phyloP scores from a whole-genome alignment of 2,329 filamentous ascomycete species.

The Endoconidiophora polonica region DNA sequence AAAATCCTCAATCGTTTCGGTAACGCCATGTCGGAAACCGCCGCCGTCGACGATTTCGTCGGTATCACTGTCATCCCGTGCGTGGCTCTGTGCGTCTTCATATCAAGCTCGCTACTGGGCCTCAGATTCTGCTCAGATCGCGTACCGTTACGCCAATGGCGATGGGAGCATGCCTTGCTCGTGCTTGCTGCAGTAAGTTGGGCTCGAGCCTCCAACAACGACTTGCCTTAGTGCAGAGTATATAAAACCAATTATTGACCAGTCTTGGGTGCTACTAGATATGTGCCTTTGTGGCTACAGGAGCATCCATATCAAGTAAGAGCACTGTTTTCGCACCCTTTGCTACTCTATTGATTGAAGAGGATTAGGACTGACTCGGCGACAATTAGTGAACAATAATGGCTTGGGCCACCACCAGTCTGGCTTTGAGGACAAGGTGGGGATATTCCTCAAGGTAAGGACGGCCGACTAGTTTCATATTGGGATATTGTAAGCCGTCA shows the following conservation, averaged over 20 bases:
- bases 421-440: background rate
- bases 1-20: background rate
- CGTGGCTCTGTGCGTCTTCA: slow-evolving; percentile 12
- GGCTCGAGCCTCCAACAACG: background rate
- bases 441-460: slow-evolving; percentile 10
- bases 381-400: slow-evolving; percentile 7
- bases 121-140: slow-evolving; percentile 22
- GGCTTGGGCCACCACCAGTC: slow-evolving; percentile 4
- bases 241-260: background rate
- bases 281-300: slow-evolving; percentile 11
- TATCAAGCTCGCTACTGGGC: slow-evolving; percentile 19
- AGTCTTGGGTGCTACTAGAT: background rate
- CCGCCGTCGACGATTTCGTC: slow-evolving; percentile 10
- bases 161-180: slow-evolving; percentile 22
- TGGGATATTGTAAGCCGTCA: background rate
- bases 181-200: slow-evolving; percentile 18
- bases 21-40: background rate
- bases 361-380: background rate
- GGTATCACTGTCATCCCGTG: slow-evolving; percentile 14
- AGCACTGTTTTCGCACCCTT: background rate
- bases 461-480: background rate
- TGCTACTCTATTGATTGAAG: background rate
- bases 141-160: slow-evolving; percentile 20
- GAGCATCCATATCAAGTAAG: slow-evolving; percentile 12
- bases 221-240: background rate